Percentiles rank a stretch among this genome's conserved stretches.
Evolutionary conservation across 169 alveolate species (phyloP).

Genomic region (Perkinsus olseni): DNA sequence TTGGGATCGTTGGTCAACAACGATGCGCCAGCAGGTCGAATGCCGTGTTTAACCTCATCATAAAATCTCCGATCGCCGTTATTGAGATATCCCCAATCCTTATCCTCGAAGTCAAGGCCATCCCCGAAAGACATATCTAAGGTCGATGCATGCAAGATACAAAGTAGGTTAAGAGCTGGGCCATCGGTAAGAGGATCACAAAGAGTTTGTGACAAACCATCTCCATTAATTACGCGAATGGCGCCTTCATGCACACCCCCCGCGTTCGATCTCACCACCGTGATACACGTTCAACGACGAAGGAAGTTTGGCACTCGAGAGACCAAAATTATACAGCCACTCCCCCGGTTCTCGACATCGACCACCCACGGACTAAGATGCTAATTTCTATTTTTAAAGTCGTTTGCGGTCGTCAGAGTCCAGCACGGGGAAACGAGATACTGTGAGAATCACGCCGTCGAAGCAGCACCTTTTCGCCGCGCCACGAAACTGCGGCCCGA

Average conservation of each 20-base stretch:
- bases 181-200: neutral
- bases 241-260: too few relatives aligned
- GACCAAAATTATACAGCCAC: too few relatives aligned
- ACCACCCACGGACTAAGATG: too few relatives aligned
- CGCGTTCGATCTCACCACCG: too few relatives aligned
- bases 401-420: too few relatives aligned
- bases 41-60: conserved; percentile 45
- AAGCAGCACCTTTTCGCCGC: too few relatives aligned
- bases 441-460: too few relatives aligned
- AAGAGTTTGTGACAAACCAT: neutral
- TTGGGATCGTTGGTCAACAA: conserved; percentile 40
- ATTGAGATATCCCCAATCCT: conserved; percentile 53
- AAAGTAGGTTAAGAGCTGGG: neutral
- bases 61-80: conserved; percentile 53
- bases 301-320: neutral
- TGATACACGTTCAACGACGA: neutral
- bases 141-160: neutral
- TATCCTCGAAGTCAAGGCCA: conserved; percentile 44
- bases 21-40: conserved; percentile 52
- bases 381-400: too few relatives aligned
- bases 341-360: too few relatives aligned
- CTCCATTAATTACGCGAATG: too few relatives aligned
- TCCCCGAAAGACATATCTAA: conserved; percentile 46
- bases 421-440: too few relatives aligned
- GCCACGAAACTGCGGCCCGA: too few relatives aligned